A percentile compares a stretch with the other conserved stretches of the same genome.
phyloP scores from a whole-genome alignment of 2,329 filamentous ascomycete species.

The Fonsecaea multimorphosa region DNA sequence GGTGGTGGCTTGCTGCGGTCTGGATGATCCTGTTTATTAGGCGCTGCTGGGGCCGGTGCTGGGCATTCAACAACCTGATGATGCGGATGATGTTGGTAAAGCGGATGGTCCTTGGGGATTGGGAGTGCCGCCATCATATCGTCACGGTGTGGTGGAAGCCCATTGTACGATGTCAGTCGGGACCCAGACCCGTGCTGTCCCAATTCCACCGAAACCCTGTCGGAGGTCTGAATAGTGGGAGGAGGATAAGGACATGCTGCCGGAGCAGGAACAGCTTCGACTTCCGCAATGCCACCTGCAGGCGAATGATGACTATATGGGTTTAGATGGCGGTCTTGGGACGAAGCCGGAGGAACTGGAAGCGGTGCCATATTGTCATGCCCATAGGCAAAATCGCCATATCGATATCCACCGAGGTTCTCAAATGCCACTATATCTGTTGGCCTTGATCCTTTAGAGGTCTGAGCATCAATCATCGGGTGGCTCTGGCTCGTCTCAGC shows the following conservation, averaged over 20 bases:
- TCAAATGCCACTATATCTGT: slow-evolving; percentile 3
- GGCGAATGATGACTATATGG: background rate
- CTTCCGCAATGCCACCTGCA: slow-evolving; percentile 9
- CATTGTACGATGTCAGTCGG: slow-evolving; percentile 8
- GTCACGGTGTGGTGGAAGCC: background rate
- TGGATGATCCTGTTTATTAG: background rate
- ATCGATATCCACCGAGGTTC: slow-evolving; percentile 18
- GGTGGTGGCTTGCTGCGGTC: background rate
- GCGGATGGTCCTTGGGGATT: slow-evolving; percentile 16
- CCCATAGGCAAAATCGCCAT: slow-evolving; percentile 11
- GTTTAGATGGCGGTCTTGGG: background rate
- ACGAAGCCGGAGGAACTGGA: slow-evolving; percentile 8
- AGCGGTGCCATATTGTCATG: slow-evolving; percentile 18
- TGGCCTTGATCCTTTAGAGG: background rate
- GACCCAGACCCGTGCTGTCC: background rate
- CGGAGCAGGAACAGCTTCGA: slow-evolving; percentile 1
- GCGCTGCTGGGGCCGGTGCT: background rate
- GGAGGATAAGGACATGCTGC: background rate
- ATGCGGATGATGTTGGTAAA: slow-evolving; percentile 9
- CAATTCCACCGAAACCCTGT: background rate
- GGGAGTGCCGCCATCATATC: slow-evolving; percentile 15
- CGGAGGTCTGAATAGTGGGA: background rate
- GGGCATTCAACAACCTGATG: background rate
- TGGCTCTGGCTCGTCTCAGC: background rate
- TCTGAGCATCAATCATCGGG: background rate